Percentiles rank a stretch among this genome's conserved stretches.
Conservation (phyloP, 305 asterid species). For the Caryopteris hybrid region DNA sequence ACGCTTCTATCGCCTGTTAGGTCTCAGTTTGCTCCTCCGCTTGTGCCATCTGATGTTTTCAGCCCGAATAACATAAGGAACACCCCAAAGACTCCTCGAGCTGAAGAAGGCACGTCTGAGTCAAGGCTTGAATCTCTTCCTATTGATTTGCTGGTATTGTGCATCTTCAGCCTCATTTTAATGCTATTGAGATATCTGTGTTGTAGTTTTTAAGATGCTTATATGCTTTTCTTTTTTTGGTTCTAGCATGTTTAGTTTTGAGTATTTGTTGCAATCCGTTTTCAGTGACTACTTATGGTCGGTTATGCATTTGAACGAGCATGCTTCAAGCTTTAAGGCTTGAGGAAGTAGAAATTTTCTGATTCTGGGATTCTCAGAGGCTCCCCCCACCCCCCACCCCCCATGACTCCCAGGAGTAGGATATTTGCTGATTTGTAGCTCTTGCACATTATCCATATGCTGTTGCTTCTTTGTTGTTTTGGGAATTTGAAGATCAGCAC, state of each 20-base stretch:
- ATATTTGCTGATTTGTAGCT: background rate
- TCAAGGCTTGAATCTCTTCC: constrained; percentile 91
- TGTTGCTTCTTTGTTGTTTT: constrained; percentile 5
- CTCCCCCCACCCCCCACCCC: too few species aligned
- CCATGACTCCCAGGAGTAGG: too few species aligned
- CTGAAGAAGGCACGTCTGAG: constrained; percentile 42
- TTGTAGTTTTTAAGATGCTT: background rate
- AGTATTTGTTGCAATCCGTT: constrained; percentile 1
- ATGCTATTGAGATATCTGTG: background rate
- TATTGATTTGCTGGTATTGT: constrained; percentile 76
- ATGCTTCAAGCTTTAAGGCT: background rate
- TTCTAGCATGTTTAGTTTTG: too few species aligned
- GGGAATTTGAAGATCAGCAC: background rate
- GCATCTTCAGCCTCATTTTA: constrained; percentile 8
- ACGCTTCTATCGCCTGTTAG: constrained; percentile 41
- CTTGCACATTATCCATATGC: background rate
- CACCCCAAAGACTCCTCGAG: constrained; percentile 71
- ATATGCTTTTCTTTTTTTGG: too few species aligned
- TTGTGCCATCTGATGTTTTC: constrained; percentile 33
- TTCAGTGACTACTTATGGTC: background rate
- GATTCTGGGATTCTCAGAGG: background rate
- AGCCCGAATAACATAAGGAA: constrained; percentile 38
- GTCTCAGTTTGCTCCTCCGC: constrained; percentile 36
- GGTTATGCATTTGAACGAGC: background rate
- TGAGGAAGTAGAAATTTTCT: background rate